A percentile compares a stretch with the other conserved stretches of the same genome.
These are phyloP conservation scores for Zygoascus tannicola DNA, from an alignment of 805 yeast genomes.

Conservation along the genomic window DNA sequence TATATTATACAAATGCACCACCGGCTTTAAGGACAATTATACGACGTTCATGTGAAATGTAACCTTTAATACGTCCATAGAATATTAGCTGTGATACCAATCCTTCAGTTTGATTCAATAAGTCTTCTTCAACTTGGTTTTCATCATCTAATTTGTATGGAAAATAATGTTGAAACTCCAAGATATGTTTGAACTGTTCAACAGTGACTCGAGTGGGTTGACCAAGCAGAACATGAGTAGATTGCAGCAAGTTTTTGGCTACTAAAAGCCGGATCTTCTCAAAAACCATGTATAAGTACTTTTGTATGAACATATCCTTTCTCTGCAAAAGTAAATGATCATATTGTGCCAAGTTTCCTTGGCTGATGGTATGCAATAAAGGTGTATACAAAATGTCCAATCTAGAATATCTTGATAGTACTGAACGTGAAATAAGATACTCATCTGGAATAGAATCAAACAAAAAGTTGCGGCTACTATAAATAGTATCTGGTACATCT, in stretches of 20 bases:
- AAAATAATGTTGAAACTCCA: conserved; percentile 27
- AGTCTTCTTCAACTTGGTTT: conserved; percentile 10
- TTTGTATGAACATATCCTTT: conserved; percentile 44
- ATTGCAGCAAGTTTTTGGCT: conserved; percentile 42
- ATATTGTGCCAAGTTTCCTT: conserved; percentile 50
- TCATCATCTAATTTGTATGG: conserved; percentile 7
- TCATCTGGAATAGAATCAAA: no score
- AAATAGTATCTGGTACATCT: not conserved
- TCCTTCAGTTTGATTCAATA: conserved; percentile 57
- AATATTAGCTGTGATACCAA: conserved; percentile 56
- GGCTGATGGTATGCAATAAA: conserved; percentile 39
- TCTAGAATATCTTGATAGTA: conserved; percentile 37
- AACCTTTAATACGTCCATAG: conserved; percentile 60
- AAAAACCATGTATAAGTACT: conserved; percentile 51
- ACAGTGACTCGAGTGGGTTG: conserved; percentile 30
- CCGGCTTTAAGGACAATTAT: conserved; percentile 69
- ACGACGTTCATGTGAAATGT: conserved; percentile 64
- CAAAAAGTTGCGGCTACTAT: not conserved
- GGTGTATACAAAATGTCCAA: conserved; percentile 36
- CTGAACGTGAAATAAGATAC: conserved; percentile 36
- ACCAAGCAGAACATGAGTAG: conserved; percentile 24
- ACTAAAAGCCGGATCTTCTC: conserved; percentile 44
- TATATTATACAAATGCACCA: conserved; percentile 52
- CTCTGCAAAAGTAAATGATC: conserved; percentile 37
- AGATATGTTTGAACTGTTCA: conserved; percentile 36